phyloP scores from a whole-genome alignment of 352 stramenopile species.

The Globisporangium spinosum region DNA sequence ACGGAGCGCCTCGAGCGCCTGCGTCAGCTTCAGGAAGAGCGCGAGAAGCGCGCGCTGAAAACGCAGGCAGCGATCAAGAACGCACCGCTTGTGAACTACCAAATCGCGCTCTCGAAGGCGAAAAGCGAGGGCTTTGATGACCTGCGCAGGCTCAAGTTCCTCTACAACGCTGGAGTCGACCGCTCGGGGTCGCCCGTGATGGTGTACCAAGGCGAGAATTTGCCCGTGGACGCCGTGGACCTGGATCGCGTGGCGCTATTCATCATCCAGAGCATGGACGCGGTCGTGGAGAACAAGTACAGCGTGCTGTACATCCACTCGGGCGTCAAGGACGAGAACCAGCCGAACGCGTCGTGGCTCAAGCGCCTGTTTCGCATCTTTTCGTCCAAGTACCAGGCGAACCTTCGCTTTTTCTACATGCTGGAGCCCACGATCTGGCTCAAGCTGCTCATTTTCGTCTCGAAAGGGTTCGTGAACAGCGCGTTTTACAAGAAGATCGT shows the following conservation, averaged over 20 bases:
- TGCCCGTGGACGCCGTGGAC: slow-evolving; percentile 41
- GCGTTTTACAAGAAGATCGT: slow-evolving; percentile 78
- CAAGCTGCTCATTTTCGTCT: slow-evolving; percentile 67
- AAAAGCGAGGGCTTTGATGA: slow-evolving; percentile 55
- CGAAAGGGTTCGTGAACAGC: slow-evolving; percentile 55
- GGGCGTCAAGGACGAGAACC: slow-evolving; percentile 40
- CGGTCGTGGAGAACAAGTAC: slow-evolving; percentile 51
- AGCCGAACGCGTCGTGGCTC: slow-evolving; percentile 61
- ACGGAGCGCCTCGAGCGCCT: slow-evolving; percentile 46
- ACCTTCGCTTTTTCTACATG: slow-evolving; percentile 78
- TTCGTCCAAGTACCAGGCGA: slow-evolving; percentile 46
- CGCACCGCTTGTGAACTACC: slow-evolving; percentile 29
- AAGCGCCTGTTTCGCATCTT: slow-evolving; percentile 65
- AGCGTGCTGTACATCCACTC: slow-evolving; percentile 69
- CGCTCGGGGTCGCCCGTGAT: slow-evolving; percentile 63
- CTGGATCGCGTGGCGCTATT: slow-evolving; percentile 74
- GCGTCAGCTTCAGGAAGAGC: slow-evolving; percentile 33
- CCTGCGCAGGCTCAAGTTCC: slow-evolving; percentile 47
- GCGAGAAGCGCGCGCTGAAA: slow-evolving; percentile 20
- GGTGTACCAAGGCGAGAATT: slow-evolving; percentile 59
- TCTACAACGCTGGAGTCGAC: slow-evolving; percentile 70
- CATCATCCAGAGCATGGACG: slow-evolving; percentile 62
- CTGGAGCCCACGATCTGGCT: slow-evolving; percentile 69
- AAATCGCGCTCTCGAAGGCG: slow-evolving; percentile 39
- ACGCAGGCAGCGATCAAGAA: slow-evolving; percentile 11